phyloP scores from a whole-genome alignment of 1,139 yeast species.

The Kodamaea fungicola region DNA sequence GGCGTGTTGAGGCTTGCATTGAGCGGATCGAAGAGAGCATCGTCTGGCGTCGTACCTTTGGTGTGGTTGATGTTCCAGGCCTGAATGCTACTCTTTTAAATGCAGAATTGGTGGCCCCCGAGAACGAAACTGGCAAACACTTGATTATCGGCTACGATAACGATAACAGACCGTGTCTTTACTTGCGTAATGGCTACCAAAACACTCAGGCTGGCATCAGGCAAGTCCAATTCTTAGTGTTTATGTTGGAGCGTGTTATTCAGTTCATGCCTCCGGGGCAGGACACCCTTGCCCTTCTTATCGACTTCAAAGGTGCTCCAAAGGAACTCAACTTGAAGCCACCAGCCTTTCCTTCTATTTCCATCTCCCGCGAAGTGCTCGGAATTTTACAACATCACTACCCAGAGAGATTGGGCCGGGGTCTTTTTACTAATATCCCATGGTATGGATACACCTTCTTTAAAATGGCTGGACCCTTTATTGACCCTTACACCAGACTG shows the following conservation, averaged over 20 bases:
- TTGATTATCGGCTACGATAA: conserved; percentile 86
- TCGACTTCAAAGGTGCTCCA: conserved; percentile 75
- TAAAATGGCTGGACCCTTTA: conserved; percentile 46
- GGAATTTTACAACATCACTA: conserved; percentile 90
- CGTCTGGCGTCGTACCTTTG: conserved; percentile 91
- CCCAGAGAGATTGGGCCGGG: conserved; percentile 47
- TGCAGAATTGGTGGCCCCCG: conserved; percentile 61
- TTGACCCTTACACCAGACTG: conserved; percentile 49
- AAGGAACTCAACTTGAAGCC: conserved; percentile 33
- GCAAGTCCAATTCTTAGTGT: conserved; percentile 92
- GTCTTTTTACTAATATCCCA: conserved; percentile 46
- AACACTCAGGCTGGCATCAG: conserved; percentile 82
- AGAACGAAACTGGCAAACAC: conserved; percentile 86
- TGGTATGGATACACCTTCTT: conserved; percentile 48
- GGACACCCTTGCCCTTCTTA: conserved; percentile 82
- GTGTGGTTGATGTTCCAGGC: conserved; percentile 59
- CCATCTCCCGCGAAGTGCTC: conserved; percentile 64
- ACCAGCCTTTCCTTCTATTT: conserved; percentile 41
- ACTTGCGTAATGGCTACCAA: conserved; percentile 88
- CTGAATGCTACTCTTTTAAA: conserved; percentile 47
- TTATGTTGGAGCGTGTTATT: conserved; percentile 83
- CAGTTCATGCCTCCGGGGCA: conserved; percentile 96
- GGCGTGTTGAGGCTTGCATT: conserved; percentile 71
- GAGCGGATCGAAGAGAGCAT: conserved; percentile 71
- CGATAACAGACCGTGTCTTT: conserved; percentile 84